A percentile compares a stretch with the other conserved stretches of the same genome.
Conservation (phyloP, 202 grass and related monocot species). For the Eragrostis tef region DNA sequence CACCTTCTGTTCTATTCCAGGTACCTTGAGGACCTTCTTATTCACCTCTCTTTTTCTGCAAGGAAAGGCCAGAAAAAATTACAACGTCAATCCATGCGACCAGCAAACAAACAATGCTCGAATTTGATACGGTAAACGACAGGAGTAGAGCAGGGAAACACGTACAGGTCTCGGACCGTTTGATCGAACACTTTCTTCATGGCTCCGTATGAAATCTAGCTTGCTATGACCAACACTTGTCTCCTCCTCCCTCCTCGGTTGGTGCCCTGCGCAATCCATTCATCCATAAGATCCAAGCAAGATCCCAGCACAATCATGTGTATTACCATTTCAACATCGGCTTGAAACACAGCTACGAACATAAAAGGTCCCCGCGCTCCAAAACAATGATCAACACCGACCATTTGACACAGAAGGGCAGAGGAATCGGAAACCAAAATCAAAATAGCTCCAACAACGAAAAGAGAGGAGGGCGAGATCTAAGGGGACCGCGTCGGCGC, state of each 20-base stretch:
- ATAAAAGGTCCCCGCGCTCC: background rate
- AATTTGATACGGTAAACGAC: background rate
- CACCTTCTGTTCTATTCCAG: slow-evolving; percentile 88
- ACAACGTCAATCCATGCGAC: background rate
- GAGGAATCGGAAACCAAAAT: slow-evolving; percentile 11
- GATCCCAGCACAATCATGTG: background rate
- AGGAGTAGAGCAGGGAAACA: slow-evolving; percentile 18
- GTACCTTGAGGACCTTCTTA: slow-evolving; percentile 97
- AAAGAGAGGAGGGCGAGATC: slow-evolving; percentile 28
- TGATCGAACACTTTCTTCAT: slow-evolving; percentile 99
- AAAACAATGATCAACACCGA: background rate
- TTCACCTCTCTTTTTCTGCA: slow-evolving; percentile 95
- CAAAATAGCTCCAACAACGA: background rate
- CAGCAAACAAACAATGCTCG: background rate
- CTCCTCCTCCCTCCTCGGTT: slow-evolving; percentile 34
- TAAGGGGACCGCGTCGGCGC: background rate
- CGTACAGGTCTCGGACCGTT: slow-evolving; percentile 92
- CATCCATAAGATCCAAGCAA: slow-evolving; percentile 44
- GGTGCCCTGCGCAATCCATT: slow-evolving; percentile 35
- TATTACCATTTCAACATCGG: background rate
- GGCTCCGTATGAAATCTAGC: slow-evolving; percentile 38
- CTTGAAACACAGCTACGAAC: background rate
- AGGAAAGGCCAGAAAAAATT: background rate
- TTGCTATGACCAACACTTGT: slow-evolving; percentile 14
- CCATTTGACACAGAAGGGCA: background rate